phyloP scores from a whole-genome alignment of 345 rosid genomes.

The Luvunga scandens region DNA sequence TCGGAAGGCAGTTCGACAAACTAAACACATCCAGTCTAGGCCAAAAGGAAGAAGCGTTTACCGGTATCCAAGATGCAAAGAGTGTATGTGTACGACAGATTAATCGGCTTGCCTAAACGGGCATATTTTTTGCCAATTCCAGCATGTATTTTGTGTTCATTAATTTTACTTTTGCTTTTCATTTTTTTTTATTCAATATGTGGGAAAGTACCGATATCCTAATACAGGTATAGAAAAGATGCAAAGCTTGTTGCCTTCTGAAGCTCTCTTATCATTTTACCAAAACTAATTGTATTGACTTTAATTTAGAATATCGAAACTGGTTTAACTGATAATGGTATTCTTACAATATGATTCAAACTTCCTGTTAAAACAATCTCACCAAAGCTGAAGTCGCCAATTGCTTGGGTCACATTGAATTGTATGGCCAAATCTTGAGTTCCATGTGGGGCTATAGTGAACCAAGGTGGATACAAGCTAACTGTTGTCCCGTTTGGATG shows the following conservation, averaged over 20 bases:
- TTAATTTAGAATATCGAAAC: constrained; percentile 12
- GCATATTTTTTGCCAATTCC: neutral
- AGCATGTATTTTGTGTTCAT: constrained; percentile 3
- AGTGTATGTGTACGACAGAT: constrained; percentile 69
- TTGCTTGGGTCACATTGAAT: constrained; percentile 39
- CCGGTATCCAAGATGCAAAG: constrained; percentile 79
- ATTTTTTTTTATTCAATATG: neutral
- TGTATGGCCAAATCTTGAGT: constrained; percentile 50
- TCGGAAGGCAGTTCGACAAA: constrained; percentile 90
- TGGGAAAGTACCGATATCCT: neutral
- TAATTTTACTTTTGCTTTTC: neutral
- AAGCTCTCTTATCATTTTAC: neutral
- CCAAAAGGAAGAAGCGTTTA: constrained; percentile 85
- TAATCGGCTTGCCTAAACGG: neutral
- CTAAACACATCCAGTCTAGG: constrained; percentile 74
- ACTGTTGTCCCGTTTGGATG: constrained; percentile 65
- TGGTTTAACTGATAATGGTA: constrained; percentile 55
- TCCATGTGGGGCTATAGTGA: constrained; percentile 42
- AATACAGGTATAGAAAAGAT: neutral
- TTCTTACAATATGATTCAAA: constrained; percentile 60
- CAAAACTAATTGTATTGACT: neutral
- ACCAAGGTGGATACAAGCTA: constrained; percentile 56
- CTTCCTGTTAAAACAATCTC: constrained; percentile 71
- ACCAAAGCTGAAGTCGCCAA: constrained; percentile 55
- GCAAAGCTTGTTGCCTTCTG: neutral